A percentile compares a stretch with the other conserved stretches of the same genome.
These are phyloP conservation scores for Solanum lycopersicoides DNA, from an alignment of 257 asterid genomes.

Conservation along the genomic window DNA sequence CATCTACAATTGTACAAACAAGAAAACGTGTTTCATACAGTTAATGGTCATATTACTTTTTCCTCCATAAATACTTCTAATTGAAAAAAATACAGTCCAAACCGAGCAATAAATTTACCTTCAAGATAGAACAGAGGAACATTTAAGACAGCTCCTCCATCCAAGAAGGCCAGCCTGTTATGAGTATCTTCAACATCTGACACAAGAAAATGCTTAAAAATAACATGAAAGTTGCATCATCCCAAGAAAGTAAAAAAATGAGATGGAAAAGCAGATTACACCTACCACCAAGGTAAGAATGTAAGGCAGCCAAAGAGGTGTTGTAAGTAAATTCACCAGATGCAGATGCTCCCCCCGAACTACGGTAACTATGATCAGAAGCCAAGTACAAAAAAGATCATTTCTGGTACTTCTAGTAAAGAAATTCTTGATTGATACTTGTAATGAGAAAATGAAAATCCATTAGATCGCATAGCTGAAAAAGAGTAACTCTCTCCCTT, in stretches of 20 bases:
- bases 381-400: neutral
- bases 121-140: conserved; percentile 73
- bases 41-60: neutral
- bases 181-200: conserved; percentile 88
- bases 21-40: neutral
- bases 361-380: conserved; percentile 21
- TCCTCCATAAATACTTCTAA: neutral
- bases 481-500: neutral
- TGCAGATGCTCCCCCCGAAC: conserved; percentile 48
- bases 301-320: conserved; percentile 74
- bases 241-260: neutral
- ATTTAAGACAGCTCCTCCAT: conserved; percentile 69
- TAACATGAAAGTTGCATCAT: neutral
- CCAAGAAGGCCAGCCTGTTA: conserved; percentile 70
- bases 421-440: neutral
- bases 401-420: neutral
- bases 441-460: neutral
- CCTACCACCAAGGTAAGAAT: conserved; percentile 92
- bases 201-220: neutral
- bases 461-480: neutral
- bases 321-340: conserved; percentile 61
- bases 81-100: neutral
- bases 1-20: neutral
- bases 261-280: neutral
- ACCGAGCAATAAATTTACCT: conserved; percentile 26